Base-by-base conservation (phyloP, 768 basidiomycete species). In the Psilocybe cubensis region DNA sequence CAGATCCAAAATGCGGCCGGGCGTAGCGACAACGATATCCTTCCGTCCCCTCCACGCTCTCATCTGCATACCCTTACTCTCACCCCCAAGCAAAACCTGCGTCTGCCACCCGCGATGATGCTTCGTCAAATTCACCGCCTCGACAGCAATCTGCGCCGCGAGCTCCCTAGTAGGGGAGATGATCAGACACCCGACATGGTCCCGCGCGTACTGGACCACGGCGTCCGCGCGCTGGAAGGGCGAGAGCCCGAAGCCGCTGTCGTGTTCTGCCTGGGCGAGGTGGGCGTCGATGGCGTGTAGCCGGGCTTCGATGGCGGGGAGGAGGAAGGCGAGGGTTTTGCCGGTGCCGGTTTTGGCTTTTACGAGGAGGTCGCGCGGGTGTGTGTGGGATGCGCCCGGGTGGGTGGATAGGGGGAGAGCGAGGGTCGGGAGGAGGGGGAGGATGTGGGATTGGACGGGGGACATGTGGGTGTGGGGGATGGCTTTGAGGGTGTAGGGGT, bases 81-180 rank as follows among this genome's bases (percentile, higher is more conserved):
- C 75, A 9, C 96, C 95, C 10, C 95, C 96, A 47, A 89, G 84
- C 43, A 96, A 80, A 12, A 96, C 72, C 58, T 83, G 80, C 25
- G 93, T 89, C 54, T 87, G 80, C 60, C 93, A 83, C 23, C 81
- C 83, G 2, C 72, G 67, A 62, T 91, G 84, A 68, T 88, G 81
- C 1, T 74, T 66, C 1, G 85, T 81, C 20, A 96, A 73, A 61
- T 83, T 84, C 24, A 81, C 66, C 1, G 94, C 93, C 68, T 96
- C 93, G 20, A 82, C 84, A 21, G 94, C 94, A 59, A 96, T 96
- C 70, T 95, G 93, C 1, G 88, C 87, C 4, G 95, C 95, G 42
- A 94, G 75, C 68, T 98, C 95, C 50, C 95, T 84, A 3, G 95
- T 97, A 2, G 95, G 94, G 21, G 87, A 92, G 70, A 98, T 86